phyloP scores from a whole-genome alignment of 176 grass and related monocot genomes.

The Elymus sibiricus region DNA sequence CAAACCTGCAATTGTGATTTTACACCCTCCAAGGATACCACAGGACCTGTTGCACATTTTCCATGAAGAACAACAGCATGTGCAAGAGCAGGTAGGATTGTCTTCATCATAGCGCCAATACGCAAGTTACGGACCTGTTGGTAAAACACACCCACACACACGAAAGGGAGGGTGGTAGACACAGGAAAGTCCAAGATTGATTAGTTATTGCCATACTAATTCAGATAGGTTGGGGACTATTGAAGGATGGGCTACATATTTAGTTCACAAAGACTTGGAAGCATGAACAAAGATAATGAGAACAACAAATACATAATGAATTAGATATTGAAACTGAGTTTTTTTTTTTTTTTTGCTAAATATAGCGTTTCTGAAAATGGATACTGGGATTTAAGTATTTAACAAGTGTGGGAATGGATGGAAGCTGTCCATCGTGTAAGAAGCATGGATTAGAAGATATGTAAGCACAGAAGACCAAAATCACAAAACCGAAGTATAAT shows the following conservation, averaged over 20 bases:
- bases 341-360: not conserved
- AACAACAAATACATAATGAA: constrained; percentile 11
- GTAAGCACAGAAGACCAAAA: constrained; percentile 34
- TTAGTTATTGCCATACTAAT: constrained; percentile 15
- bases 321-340: not conserved
- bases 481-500: constrained; percentile 12
- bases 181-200: constrained; percentile 8
- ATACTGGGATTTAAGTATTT: constrained; percentile 2
- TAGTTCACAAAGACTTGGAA: constrained; percentile 14
- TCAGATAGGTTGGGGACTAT: constrained; percentile 13
- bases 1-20: constrained; percentile 86
- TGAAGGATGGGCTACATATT: not conserved
- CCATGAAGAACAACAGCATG: constrained; percentile 81
- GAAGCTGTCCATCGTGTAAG: not conserved
- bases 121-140: constrained; percentile 83
- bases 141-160: not conserved
- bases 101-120: constrained; percentile 98
- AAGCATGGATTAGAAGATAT: constrained; percentile 23
- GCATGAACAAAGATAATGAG: constrained; percentile 4
- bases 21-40: constrained; percentile 43
- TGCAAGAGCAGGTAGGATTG: constrained; percentile 81
- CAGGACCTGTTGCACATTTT: constrained; percentile 17
- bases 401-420: not conserved
- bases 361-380: not conserved
- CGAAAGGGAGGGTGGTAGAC: not conserved